Conservation (phyloP, 2,329 filamentous ascomycete genomes). For the Sarocladium oryzae region DNA sequence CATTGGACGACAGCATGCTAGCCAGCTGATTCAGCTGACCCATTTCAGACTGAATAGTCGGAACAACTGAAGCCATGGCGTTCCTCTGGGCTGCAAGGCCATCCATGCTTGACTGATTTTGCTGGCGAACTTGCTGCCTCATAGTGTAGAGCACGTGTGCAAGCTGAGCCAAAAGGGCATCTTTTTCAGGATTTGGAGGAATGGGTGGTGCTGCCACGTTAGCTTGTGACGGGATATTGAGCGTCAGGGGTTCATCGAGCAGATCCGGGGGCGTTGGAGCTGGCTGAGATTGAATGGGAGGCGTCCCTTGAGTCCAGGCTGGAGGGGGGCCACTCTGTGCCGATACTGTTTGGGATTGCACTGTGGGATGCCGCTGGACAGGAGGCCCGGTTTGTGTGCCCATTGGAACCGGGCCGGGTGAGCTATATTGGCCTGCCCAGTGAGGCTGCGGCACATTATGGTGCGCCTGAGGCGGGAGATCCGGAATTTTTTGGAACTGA, state of each 20-base stretch:
- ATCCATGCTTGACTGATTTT: constrained; percentile 67
- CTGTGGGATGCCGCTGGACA: constrained; percentile 8
- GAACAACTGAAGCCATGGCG: constrained; percentile 66
- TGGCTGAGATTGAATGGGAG: constrained; percentile 17
- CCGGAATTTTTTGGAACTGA: constrained; percentile 15
- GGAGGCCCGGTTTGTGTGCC: neutral
- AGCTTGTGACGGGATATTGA: constrained; percentile 40
- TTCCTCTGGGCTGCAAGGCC: constrained; percentile 72
- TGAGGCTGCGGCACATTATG: neutral
- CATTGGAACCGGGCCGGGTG: neutral
- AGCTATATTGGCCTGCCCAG: neutral
- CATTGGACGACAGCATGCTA: constrained; percentile 66
- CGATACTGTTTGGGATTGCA: constrained; percentile 14
- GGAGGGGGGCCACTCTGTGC: constrained; percentile 10
- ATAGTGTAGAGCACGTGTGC: constrained; percentile 63
- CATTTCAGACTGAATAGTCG: constrained; percentile 67
- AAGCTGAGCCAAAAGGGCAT: constrained; percentile 73
- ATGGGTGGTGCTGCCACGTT: constrained; percentile 70
- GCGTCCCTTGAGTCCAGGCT: constrained; percentile 9
- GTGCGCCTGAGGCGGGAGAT: constrained; percentile 1
- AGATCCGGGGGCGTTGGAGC: constrained; percentile 33
- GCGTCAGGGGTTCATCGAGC: constrained; percentile 50
- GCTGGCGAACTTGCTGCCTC: constrained; percentile 60
- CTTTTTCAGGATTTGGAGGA: constrained; percentile 92
- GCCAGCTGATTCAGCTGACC: constrained; percentile 65